phyloP scores from a whole-genome alignment of 176 grass and related monocot genomes.

The Dactylis glomerata region DNA sequence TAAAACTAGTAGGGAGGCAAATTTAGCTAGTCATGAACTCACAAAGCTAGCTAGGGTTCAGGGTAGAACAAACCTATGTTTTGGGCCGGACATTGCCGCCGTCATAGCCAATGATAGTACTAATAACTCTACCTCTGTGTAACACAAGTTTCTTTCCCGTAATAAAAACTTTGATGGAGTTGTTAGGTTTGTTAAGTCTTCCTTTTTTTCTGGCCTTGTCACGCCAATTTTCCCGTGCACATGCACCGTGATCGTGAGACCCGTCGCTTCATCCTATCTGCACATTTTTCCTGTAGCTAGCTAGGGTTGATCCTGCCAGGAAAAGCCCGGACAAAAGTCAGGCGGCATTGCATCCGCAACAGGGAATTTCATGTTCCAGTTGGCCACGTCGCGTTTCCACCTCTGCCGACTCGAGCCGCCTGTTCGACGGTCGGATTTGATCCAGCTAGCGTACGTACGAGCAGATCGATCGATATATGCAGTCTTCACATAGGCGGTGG shows the following conservation, averaged over 20 bases:
- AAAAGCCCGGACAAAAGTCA: conserved; percentile 19
- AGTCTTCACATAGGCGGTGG: too few species aligned
- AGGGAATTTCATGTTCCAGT: not conserved
- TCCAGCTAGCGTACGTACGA: too few species aligned
- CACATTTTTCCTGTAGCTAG: not conserved
- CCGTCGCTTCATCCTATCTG: not conserved
- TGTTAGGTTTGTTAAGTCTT: not conserved
- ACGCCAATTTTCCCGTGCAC: not conserved
- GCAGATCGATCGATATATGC: too few species aligned
- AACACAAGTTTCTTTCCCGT: too few species aligned
- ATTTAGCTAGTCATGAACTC: too few species aligned
- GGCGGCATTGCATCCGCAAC: not conserved
- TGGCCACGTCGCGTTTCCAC: conserved; percentile 25
- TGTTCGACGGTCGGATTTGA: not conserved
- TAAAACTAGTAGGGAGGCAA: too few species aligned
- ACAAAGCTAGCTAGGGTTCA: too few species aligned
- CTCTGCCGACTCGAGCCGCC: not conserved
- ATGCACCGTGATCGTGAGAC: not conserved
- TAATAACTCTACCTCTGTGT: too few species aligned
- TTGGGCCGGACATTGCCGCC: too few species aligned
- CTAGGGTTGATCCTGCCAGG: not conserved
- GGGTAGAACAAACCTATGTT: too few species aligned
- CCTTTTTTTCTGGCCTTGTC: not conserved
- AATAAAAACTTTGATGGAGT: too few species aligned
- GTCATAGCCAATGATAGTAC: too few species aligned